Percentiles rank a stretch among this genome's conserved stretches.
These are phyloP conservation scores for Leishmania amazonensis DNA, from an alignment of 208 protist species.

Conservation along the genomic window DNA sequence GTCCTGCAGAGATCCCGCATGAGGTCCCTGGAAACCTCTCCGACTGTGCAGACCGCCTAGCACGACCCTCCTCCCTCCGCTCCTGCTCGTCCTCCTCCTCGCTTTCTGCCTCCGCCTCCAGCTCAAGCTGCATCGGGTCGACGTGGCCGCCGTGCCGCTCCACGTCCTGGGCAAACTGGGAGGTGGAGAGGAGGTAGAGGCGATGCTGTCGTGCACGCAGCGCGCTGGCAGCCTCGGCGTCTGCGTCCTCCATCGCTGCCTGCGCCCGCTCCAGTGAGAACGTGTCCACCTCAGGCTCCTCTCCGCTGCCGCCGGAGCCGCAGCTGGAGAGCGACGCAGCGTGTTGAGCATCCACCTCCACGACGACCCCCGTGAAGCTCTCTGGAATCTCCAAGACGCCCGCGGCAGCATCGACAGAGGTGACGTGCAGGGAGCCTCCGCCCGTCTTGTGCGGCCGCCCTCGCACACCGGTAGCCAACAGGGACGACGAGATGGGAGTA, in stretches of 20 bases:
- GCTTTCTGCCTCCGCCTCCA: conserved; percentile 10
- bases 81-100: not conserved
- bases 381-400: not conserved
- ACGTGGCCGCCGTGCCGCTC: conserved; percentile 31
- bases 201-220: conserved; percentile 25
- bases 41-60: not conserved
- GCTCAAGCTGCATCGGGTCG: conserved; percentile 16
- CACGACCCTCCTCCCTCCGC: not conserved
- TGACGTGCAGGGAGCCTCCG: not conserved
- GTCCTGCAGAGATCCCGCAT: not conserved
- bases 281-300: conserved; percentile 39
- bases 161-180: conserved; percentile 38
- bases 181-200: conserved; percentile 29
- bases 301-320: not conserved
- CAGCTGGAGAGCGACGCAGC: not conserved
- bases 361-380: not conserved
- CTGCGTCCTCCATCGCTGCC: conserved; percentile 35
- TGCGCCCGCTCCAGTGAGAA: conserved; percentile 31
- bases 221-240: conserved; percentile 26
- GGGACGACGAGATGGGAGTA: not conserved
- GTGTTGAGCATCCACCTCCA: conserved; percentile 4
- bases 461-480: not conserved
- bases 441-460: not conserved
- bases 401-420: conserved; percentile 1
- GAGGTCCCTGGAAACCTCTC: not conserved